Percentiles rank a stretch among this genome's conserved stretches.
Conservation (phyloP, 306 rosid genomes). For the Glycine latifolia region DNA sequence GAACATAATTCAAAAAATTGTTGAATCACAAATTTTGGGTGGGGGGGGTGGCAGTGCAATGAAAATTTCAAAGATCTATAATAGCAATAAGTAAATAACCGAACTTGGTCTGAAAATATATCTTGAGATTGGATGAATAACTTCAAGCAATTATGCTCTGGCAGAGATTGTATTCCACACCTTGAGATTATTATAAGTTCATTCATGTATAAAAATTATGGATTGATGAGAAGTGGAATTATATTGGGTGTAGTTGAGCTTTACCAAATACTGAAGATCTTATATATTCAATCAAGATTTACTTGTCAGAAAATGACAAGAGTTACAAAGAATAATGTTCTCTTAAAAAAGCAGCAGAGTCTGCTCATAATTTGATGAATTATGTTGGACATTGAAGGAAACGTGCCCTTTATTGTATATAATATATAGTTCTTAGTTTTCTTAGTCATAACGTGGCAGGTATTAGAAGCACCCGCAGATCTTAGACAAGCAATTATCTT, state of each 20-base stretch:
- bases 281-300: constrained; percentile 29
- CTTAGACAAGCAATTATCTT: constrained; percentile 23
- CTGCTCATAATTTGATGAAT: constrained; percentile 11
- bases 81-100: not conserved
- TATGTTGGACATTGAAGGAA: constrained; percentile 5
- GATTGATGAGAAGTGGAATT: constrained; percentile 21
- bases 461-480: constrained; percentile 4
- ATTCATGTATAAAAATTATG: not conserved
- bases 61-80: not conserved
- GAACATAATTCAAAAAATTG: not conserved
- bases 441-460: constrained; percentile 32
- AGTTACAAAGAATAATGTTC: constrained; percentile 4
- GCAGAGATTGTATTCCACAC: constrained; percentile 35
- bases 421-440: not conserved
- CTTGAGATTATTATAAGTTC: constrained; percentile 19
- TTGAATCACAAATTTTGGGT: not conserved
- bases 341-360: constrained; percentile 7
- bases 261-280: constrained; percentile 11
- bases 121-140: not conserved
- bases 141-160: constrained; percentile 6
- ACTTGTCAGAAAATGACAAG: constrained; percentile 19
- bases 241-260: constrained; percentile 42
- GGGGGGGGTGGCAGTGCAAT: not conserved
- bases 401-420: constrained; percentile 8
- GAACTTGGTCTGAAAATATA: not conserved